Evolutionary conservation across 495 filamentous ascomycete genomes (phyloP).

Genomic region (Podospora tetraspora): DNA sequence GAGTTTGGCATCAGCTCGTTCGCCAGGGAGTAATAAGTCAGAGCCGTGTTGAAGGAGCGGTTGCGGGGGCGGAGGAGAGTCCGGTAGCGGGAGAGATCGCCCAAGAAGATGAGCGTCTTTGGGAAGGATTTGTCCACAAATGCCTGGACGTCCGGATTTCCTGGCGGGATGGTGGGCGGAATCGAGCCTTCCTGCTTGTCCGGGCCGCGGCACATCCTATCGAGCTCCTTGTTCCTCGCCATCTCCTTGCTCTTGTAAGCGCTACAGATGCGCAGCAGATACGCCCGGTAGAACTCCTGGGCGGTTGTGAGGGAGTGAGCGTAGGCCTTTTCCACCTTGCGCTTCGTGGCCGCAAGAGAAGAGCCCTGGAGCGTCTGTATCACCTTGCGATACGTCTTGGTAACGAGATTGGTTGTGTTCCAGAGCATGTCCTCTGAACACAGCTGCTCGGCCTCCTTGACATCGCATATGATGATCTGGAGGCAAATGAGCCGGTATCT

Average conservation of each 20-base stretch:
- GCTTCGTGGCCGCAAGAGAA: constrained; percentile 65
- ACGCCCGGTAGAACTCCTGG: constrained; percentile 79
- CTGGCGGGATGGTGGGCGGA: background rate
- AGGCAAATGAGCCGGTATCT: constrained; percentile 69
- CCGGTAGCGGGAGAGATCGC: constrained; percentile 88
- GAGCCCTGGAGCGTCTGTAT: constrained; percentile 38
- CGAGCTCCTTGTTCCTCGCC: constrained; percentile 52
- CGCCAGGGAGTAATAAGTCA: constrained; percentile 81
- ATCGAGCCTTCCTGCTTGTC: background rate
- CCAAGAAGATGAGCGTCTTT: constrained; percentile 75
- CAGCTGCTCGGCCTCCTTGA: constrained; percentile 58
- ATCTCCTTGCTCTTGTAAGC: constrained; percentile 71
- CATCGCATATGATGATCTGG: constrained; percentile 65
- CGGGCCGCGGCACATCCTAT: background rate
- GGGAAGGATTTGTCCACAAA: constrained; percentile 71
- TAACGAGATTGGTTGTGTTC: constrained; percentile 71
- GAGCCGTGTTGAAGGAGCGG: constrained; percentile 71
- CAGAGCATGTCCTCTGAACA: constrained; percentile 53
- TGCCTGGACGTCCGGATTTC: constrained; percentile 43
- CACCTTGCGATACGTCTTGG: constrained; percentile 65
- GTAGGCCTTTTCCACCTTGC: constrained; percentile 77
- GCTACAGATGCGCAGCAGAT: constrained; percentile 70
- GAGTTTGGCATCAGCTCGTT: constrained; percentile 69
- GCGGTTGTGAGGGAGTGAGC: constrained; percentile 77
- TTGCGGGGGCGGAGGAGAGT: constrained; percentile 47